Conservation (phyloP, 495 filamentous ascomycete genomes). For the Staphylotrichum tortipilum region DNA sequence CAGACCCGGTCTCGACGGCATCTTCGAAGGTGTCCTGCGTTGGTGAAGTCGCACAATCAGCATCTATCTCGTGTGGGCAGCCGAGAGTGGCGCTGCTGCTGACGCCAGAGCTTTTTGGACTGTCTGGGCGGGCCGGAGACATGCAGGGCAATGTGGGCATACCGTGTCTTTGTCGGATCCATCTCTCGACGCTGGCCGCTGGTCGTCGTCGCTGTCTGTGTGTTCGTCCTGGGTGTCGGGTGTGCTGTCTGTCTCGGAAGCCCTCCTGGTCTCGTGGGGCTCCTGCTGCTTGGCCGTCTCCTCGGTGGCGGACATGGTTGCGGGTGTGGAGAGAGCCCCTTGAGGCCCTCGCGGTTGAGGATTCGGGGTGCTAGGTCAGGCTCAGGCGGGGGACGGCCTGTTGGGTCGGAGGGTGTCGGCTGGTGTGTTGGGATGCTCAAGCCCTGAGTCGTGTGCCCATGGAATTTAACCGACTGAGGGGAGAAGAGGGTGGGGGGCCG, state of each 20-base stretch:
- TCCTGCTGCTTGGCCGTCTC: slow-evolving; percentile 1
- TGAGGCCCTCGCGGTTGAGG: not conserved
- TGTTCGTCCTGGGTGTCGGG: not conserved
- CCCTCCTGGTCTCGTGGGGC: not conserved
- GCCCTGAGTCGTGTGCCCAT: slow-evolving; percentile 7
- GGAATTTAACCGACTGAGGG: slow-evolving; percentile 3
- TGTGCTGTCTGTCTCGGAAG: not conserved
- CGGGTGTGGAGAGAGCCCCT: not conserved
- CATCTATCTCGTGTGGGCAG: slow-evolving; percentile 9
- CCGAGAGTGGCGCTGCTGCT: slow-evolving; percentile 3
- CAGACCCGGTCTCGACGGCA: slow-evolving; percentile 51
- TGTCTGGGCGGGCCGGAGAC: not conserved
- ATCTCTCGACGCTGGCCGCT: slow-evolving; percentile 6
- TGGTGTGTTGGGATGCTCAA: not conserved
- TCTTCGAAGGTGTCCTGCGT: slow-evolving; percentile 70
- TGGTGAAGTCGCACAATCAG: slow-evolving; percentile 13
- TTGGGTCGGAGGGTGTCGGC: not conserved
- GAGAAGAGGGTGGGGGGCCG: not conserved
- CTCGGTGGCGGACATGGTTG: not conserved
- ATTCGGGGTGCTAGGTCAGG: not conserved
- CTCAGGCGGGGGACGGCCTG: not conserved
- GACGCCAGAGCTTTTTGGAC: not conserved
- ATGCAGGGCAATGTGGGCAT: slow-evolving; percentile 7
- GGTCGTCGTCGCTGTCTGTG: not conserved
- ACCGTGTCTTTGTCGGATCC: slow-evolving; percentile 34